Conservation (phyloP, 768 basidiomycete species). For the Panus rudis region DNA sequence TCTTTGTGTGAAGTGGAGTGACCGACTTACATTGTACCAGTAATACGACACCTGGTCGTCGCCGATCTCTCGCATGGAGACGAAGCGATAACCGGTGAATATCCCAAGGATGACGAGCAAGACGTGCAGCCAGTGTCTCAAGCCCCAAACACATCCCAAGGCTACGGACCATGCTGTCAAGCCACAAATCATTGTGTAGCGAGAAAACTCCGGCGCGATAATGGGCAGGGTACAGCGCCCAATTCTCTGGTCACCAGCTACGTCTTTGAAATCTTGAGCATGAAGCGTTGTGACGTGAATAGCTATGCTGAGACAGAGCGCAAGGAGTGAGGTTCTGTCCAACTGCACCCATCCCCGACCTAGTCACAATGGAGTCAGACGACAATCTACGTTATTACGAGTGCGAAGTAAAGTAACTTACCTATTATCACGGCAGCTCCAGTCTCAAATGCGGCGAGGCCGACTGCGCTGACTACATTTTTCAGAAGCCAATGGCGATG, state of each 20-base stretch:
- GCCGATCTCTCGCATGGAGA: constrained; percentile 6
- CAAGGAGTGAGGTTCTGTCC: too few relatives aligned
- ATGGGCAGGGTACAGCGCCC: constrained; percentile 7
- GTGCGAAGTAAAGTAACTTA: constrained; percentile 10
- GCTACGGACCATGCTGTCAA: constrained; percentile 19
- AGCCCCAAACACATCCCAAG: too few relatives aligned
- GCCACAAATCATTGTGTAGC: constrained; percentile 13
- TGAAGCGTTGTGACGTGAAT: constrained; percentile 32
- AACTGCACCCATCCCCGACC: too few relatives aligned
- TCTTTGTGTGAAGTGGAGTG: too few relatives aligned
- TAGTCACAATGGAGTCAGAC: constrained; percentile 17
- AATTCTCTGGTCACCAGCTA: constrained; percentile 6
- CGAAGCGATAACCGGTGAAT: constrained; percentile 17
- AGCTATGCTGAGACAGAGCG: too few relatives aligned
- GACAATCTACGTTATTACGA: constrained; percentile 3
- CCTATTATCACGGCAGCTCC: constrained; percentile 33
- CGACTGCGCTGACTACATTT: constrained; percentile 29
- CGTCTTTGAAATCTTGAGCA: constrained; percentile 18
- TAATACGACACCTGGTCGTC: constrained; percentile 22
- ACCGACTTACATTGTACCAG: constrained; percentile 25
- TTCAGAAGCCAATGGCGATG: constrained; percentile 27
- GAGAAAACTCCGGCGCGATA: constrained; percentile 6
- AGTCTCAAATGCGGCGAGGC: constrained; percentile 30
- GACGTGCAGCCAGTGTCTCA: too few relatives aligned
- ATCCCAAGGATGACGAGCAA: constrained; percentile 15